A percentile compares a stretch with the other conserved stretches of the same genome.
Conservation (phyloP, 164 flowering plant genomes). For the Magnolia sinica region DNA sequence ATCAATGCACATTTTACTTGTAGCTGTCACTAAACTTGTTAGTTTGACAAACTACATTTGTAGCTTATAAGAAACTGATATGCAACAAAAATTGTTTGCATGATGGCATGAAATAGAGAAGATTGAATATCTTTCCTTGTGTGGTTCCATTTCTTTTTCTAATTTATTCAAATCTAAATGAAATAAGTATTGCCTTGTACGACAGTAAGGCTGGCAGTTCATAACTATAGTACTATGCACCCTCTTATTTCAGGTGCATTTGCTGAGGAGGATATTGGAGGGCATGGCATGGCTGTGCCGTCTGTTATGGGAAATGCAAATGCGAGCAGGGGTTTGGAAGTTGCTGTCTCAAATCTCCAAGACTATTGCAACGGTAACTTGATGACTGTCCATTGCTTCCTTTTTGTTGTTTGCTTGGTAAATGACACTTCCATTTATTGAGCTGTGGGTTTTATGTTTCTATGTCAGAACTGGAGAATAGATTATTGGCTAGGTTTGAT, state of each 20-base stretch:
- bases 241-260: slow-evolving; percentile 59
- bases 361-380: slow-evolving; percentile 93
- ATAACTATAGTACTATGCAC: not conserved
- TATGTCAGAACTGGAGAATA: slow-evolving; percentile 83
- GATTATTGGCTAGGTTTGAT: slow-evolving; percentile 88
- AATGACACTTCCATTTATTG: not conserved
- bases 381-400: not conserved
- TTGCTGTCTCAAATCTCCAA: slow-evolving; percentile 96
- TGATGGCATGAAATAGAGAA: too few species aligned
- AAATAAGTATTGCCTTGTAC: too few species aligned
- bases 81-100: too few species aligned
- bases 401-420: not conserved
- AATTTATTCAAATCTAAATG: too few species aligned
- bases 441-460: not conserved
- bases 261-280: slow-evolving; percentile 97
- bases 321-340: slow-evolving; percentile 96
- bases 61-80: too few species aligned
- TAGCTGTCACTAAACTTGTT: too few species aligned
- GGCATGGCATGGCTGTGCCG: slow-evolving; percentile 58
- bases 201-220: too few species aligned
- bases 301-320: slow-evolving; percentile 74
- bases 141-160: too few species aligned
- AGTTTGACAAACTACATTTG: too few species aligned
- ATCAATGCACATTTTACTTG: too few species aligned
- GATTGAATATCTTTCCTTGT: too few species aligned